Conservation (phyloP, 78 protist genomes). For the Dictyostelium purpureum region DNA sequence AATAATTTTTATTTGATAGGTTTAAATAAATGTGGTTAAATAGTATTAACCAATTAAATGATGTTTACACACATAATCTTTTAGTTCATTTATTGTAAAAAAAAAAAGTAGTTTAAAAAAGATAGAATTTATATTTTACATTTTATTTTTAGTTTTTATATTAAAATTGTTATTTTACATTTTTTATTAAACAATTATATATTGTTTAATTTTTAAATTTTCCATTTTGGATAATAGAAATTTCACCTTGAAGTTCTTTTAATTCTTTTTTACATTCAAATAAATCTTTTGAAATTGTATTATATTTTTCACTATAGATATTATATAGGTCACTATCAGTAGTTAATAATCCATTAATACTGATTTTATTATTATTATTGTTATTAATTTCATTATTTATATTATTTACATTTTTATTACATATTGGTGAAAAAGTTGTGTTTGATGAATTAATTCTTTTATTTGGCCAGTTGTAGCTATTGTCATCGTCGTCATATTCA, state of each 20-base stretch:
- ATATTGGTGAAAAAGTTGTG: background rate
- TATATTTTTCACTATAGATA: background rate
- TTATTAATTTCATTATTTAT: background rate
- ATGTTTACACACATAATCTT: too few species aligned
- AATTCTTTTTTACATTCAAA: background rate
- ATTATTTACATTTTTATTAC: background rate
- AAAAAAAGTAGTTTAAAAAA: too few species aligned
- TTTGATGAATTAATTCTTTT: background rate
- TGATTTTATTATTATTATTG: background rate
- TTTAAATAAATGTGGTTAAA: too few species aligned
- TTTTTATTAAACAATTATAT: too few species aligned
- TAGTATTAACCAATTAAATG: too few species aligned
- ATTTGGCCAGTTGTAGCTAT: background rate
- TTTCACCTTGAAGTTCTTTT: conserved; percentile 8
- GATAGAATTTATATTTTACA: too few species aligned
- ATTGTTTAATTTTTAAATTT: too few species aligned
- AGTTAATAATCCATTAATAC: background rate
- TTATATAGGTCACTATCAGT: background rate
- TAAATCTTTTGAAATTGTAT: background rate
- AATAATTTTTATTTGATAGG: too few species aligned
- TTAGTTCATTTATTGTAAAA: too few species aligned
- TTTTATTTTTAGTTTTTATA: too few species aligned
- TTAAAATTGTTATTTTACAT: too few species aligned
- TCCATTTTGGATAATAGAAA: background rate
- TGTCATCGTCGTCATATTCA: conserved; percentile 10